phyloP scores from a whole-genome alignment of 345 rosid genomes.

The Populus ilicifolia region DNA sequence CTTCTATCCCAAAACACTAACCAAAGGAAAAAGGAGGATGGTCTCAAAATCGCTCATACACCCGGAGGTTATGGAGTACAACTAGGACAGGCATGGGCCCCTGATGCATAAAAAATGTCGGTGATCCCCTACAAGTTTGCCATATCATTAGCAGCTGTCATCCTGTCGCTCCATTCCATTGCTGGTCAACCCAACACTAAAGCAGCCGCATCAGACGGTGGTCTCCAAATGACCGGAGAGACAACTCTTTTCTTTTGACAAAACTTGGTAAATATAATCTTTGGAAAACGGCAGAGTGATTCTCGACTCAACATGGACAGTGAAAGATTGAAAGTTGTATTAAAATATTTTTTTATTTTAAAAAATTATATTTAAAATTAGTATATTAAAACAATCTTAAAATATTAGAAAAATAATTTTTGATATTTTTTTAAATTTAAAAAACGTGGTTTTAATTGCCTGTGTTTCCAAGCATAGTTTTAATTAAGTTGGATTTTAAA shows the following conservation, averaged over 20 bases:
- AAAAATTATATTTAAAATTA: no score
- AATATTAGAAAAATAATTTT: no score
- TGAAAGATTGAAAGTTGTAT: no score
- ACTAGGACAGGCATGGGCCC: not conserved
- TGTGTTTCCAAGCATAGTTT: accelerated
- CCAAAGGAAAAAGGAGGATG: no score
- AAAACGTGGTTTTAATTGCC: accelerated
- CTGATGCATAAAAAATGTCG: not conserved
- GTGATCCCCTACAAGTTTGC: not conserved
- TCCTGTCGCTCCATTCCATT: not conserved
- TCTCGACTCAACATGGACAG: no score
- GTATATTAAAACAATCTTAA: accelerated
- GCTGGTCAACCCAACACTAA: conserved; percentile 12
- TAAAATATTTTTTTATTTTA: no score
- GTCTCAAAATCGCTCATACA: no score
- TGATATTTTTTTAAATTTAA: no score
- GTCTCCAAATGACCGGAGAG: conserved; percentile 1
- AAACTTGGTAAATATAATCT: not conserved
- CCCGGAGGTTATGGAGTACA: no score
- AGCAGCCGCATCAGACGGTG: conserved; percentile 11
- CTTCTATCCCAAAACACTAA: no score
- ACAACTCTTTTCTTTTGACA: not conserved
- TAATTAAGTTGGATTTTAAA: no score
- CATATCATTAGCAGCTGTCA: not conserved
- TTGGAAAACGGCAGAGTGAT: no score